Evolutionary conservation across 306 rosid genomes (phyloP), one percentile per base, ranked within the genome.

Genomic region (Cicer pinnatifidum): DNA sequence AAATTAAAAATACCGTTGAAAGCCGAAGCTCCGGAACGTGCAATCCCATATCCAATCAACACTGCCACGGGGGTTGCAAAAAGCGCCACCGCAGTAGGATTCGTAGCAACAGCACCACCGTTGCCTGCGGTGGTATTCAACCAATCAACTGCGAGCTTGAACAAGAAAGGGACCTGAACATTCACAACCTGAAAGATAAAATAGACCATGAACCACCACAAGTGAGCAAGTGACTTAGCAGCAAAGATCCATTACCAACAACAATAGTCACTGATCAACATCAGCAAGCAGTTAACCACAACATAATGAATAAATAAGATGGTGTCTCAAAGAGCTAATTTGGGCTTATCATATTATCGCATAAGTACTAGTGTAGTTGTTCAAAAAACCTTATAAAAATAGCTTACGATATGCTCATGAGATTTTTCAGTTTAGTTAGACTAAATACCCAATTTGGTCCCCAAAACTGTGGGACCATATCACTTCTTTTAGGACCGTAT

Each of bases 121-220:
- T 81, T 91, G 54, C 92, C 92, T 0, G 93, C 75, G 19, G 90
- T 86, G 12, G 91, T 82, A 20, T 91, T 88, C 76, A 94, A 80
- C 95, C 93, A 94, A 81, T 94, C 99, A 35, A 94, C 90, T 16
- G 96, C 97, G 44, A 91, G 91, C 87, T 94, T 94, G 88, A 94
- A 94, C 57, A 94, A 84, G 87, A 94, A 94, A 23, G 99, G 99
- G 60, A 94, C 99, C 82, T 94, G 97, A 76, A 94, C 96, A 85
- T 94, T 94, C 88, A 94, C 77, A 74, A 94, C 92, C 97, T 91
- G 87, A 73, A 82, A 78, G 38, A 75, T 0, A 16, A 56, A 68
- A n/a, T 28, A 9, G 11, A 8, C 15, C 62, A 68, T 23, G 7
- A 58, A 39, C 62, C 50, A 73, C 75, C n/a, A 82, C 46, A 60